A percentile compares a stretch with the other conserved stretches of the same genome.
Conservation (phyloP, 1,284 basidiomycete species). For the Ustilago crameri region DNA sequence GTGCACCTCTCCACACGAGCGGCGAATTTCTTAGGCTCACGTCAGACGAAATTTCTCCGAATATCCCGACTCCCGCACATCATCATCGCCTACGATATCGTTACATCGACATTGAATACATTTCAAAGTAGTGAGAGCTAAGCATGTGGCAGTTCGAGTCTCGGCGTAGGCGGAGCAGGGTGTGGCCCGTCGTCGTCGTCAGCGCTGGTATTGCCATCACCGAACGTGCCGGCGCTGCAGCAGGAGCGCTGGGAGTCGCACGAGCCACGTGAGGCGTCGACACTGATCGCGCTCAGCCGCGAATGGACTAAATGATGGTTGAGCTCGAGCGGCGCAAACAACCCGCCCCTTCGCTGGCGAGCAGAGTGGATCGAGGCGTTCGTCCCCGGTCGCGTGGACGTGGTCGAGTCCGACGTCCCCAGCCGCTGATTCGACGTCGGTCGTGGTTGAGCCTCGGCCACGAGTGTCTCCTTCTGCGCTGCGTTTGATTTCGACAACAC, state of each 20-base stretch:
- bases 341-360: slow-evolving; percentile 10
- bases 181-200: no score
- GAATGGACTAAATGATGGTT: slow-evolving; percentile 10
- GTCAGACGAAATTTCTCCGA: no score
- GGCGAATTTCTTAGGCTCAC: no score
- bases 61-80: no score
- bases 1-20: not conserved
- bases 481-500: slow-evolving; percentile 1
- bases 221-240: slow-evolving; percentile 33
- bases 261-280: slow-evolving; percentile 7
- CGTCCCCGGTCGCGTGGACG: slow-evolving; percentile 14
- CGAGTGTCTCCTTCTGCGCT: not conserved
- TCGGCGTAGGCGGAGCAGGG: no score
- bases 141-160: no score
- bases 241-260: slow-evolving; percentile 16
- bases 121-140: no score
- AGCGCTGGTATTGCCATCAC: no score
- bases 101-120: no score
- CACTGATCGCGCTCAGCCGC: slow-evolving; percentile 11
- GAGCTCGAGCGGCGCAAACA: slow-evolving; percentile 14
- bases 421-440: no score
- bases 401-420: no score
- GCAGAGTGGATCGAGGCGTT: slow-evolving; percentile 11
- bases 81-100: no score
- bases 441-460: not conserved